Conservation (phyloP, 495 filamentous ascomycete genomes). For the Aspergillus diversus region DNA sequence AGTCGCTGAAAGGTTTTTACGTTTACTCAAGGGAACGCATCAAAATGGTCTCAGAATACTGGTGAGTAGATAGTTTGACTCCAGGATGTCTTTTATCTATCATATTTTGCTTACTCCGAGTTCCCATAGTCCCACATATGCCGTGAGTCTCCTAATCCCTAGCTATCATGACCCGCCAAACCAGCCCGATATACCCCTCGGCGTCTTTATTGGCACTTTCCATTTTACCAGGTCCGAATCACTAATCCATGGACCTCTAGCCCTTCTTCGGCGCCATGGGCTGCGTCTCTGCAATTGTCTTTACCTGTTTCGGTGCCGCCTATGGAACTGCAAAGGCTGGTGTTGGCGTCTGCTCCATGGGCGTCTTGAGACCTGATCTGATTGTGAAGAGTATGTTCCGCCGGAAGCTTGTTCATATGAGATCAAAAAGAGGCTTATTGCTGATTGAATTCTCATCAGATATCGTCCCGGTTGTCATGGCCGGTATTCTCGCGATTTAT, state of each 20-base stretch:
- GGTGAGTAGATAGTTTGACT: too few relatives aligned
- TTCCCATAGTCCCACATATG: too few relatives aligned
- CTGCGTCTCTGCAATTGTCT: slow-evolving; percentile 96
- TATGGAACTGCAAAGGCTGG: slow-evolving; percentile 99
- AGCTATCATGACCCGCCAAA: too few relatives aligned
- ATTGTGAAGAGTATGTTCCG: slow-evolving; percentile 93
- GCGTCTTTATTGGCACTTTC: too few relatives aligned
- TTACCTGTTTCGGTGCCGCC: slow-evolving; percentile 97
- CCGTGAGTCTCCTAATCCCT: too few relatives aligned
- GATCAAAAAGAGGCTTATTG: neutral
- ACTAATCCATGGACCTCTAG: slow-evolving; percentile 48
- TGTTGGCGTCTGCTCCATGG: slow-evolving; percentile 97
- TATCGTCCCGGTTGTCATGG: slow-evolving; percentile 99
- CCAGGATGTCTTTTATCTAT: too few relatives aligned
- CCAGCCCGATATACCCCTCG: too few relatives aligned
- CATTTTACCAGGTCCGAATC: too few relatives aligned
- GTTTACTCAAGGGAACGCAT: too few relatives aligned
- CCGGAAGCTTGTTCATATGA: neutral
- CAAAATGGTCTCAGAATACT: too few relatives aligned
- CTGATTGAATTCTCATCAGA: slow-evolving; percentile 58
- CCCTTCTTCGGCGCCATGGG: slow-evolving; percentile 99
- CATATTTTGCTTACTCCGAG: too few relatives aligned
- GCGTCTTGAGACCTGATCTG: slow-evolving; percentile 94
- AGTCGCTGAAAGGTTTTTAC: too few relatives aligned
- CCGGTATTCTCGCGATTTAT: slow-evolving; percentile 99